Percentiles rank a stretch among this genome's conserved stretches.
Conservation (phyloP, 345 rosid species). For the Gossypium longicalyx region DNA sequence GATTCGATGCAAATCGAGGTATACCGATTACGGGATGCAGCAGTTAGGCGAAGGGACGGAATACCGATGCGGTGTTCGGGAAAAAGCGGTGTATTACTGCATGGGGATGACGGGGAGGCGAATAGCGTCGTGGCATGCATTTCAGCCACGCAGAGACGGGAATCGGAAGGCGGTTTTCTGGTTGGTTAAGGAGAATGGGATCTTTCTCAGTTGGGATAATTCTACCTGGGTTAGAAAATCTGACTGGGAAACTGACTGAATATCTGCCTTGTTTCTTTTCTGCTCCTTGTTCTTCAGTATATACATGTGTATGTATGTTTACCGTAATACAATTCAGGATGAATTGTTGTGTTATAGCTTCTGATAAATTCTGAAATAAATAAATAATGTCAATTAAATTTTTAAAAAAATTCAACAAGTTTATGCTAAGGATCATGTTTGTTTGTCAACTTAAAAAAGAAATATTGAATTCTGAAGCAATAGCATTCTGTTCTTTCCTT, state of each 20-base stretch:
- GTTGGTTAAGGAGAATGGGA: conserved; percentile 18
- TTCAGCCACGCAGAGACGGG: conserved; percentile 20
- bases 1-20: conserved; percentile 3
- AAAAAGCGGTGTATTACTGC: neutral
- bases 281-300: neutral
- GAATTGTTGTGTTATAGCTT: neutral
- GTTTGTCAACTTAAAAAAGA: too few species aligned
- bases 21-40: neutral
- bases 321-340: neutral
- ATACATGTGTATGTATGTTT: neutral
- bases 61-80: conserved; percentile 13
- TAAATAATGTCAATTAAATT: neutral
- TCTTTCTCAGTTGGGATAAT: conserved; percentile 29
- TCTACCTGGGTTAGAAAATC: conserved; percentile 23
- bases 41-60: conserved; percentile 1
- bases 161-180: conserved; percentile 15
- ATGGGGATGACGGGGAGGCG: neutral
- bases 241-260: conserved; percentile 27
- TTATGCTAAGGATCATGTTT: too few species aligned
- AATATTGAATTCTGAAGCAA: too few species aligned
- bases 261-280: neutral
- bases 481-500: too few species aligned
- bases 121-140: conserved; percentile 23
- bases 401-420: too few species aligned
- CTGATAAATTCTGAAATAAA: neutral